Evolutionary conservation across 2,329 filamentous ascomycete species (phyloP).

Genomic region (Pseudodiploospora longispora): DNA sequence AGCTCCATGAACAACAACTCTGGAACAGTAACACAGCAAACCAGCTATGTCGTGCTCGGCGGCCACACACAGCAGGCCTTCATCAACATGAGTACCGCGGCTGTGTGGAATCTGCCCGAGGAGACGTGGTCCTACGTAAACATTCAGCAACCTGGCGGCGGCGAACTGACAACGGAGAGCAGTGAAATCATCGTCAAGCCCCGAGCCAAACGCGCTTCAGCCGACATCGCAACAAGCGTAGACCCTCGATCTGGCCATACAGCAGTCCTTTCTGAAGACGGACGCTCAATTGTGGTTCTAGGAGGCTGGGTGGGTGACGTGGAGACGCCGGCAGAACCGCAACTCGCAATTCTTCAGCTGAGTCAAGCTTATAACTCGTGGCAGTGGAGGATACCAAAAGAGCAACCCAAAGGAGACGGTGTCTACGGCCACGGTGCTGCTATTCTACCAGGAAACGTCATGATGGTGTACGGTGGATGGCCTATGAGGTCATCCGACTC

Average conservation of each 20-base stretch:
- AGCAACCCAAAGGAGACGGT: constrained; percentile 35
- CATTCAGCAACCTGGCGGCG: constrained; percentile 39
- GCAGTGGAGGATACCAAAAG: constrained; percentile 58
- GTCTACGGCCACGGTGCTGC: constrained; percentile 58
- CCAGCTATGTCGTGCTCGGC: constrained; percentile 72
- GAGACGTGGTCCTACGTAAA: constrained; percentile 77
- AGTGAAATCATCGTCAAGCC: constrained; percentile 41
- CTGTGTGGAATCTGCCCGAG: constrained; percentile 78
- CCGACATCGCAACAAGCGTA: constrained; percentile 34
- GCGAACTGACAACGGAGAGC: constrained; percentile 33
- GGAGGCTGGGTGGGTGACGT: constrained; percentile 91
- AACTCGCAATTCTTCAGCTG: constrained; percentile 69
- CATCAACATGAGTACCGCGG: constrained; percentile 89
- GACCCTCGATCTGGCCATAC: constrained; percentile 87
- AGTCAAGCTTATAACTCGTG: constrained; percentile 68
- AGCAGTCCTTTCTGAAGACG: constrained; percentile 71
- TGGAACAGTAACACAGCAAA: constrained; percentile 60
- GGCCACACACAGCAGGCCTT: constrained; percentile 79
- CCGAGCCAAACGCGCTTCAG: constrained; percentile 1
- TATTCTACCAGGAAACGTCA: constrained; percentile 57
- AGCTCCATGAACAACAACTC: constrained; percentile 63
- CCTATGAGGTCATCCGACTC: constrained; percentile 30
- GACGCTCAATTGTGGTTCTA: constrained; percentile 65
- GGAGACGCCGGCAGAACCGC: constrained; percentile 67
- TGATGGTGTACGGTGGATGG: constrained; percentile 60